Evolutionary conservation across 2,329 filamentous ascomycete species (phyloP).

Genomic region (Diplodia scrobiculata): DNA sequence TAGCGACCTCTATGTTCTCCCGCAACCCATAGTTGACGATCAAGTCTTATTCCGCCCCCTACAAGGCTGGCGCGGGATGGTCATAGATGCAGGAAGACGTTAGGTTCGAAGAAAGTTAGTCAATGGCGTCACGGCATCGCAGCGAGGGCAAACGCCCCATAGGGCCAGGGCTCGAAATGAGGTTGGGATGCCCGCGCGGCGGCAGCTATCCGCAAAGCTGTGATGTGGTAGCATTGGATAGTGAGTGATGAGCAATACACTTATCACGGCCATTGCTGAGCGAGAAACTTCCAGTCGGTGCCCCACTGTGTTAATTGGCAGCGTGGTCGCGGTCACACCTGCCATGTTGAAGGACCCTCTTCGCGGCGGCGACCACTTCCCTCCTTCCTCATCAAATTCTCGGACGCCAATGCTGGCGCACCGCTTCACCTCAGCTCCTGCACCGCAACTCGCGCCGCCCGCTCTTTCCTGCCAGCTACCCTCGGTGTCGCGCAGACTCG

Average conservation of each 20-base stretch:
- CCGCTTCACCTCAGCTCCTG: background rate
- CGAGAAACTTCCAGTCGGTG: background rate
- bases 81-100: background rate
- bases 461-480: background rate
- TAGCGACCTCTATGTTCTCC: too few relatives aligned
- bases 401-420: background rate
- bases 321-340: background rate
- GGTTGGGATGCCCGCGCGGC: background rate
- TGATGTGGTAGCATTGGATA: background rate
- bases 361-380: background rate
- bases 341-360: background rate
- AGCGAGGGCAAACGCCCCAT: background rate
- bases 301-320: background rate
- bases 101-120: background rate
- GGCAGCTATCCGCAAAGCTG: background rate
- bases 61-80: background rate
- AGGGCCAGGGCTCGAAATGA: background rate
- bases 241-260: background rate
- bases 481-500: background rate
- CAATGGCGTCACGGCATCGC: background rate
- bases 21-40: background rate
- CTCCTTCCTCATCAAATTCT: constrained; percentile 5
- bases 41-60: background rate
- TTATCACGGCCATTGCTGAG: background rate
- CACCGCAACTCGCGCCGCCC: constrained; percentile 3